Conservation (phyloP, 129 eudicot genomes). For the Logfia minima region DNA sequence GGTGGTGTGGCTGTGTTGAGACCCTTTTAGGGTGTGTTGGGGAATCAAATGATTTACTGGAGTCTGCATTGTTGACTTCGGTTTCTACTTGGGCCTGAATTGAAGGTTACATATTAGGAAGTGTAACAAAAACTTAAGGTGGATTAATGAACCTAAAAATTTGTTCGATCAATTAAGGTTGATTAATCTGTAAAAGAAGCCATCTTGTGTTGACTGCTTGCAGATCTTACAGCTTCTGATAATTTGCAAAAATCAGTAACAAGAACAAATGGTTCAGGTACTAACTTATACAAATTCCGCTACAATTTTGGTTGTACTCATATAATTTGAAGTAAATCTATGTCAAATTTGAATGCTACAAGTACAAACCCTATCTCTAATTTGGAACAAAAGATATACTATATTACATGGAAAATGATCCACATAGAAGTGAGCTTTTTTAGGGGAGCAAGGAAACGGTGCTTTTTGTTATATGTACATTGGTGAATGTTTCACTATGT, state of each 20-base stretch:
- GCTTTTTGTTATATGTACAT: neutral
- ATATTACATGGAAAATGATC: neutral
- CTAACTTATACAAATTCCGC: neutral
- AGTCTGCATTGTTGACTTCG: constrained; percentile 22
- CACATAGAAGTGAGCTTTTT: neutral
- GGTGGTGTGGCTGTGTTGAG: constrained; percentile 48
- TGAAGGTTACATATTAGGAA: neutral
- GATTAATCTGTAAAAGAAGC: neutral
- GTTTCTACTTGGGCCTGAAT: constrained; percentile 37
- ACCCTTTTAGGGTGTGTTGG: constrained; percentile 37
- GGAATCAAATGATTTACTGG: constrained; percentile 42
- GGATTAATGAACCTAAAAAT: neutral
- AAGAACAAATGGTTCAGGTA: neutral
- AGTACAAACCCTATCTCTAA: constrained; percentile 8
- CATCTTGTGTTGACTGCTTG: neutral
- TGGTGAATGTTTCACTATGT: neutral
- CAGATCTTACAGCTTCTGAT: neutral
- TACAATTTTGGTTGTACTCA: neutral
- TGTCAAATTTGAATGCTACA: neutral
- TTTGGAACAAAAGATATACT: neutral
- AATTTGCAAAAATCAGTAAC: neutral
- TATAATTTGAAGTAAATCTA: neutral
- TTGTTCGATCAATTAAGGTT: neutral
- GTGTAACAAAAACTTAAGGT: neutral
- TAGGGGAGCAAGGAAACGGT: too few species aligned